phyloP scores from a whole-genome alignment of 1,284 basidiomycete species.

The Cryptococcus sp. region DNA sequence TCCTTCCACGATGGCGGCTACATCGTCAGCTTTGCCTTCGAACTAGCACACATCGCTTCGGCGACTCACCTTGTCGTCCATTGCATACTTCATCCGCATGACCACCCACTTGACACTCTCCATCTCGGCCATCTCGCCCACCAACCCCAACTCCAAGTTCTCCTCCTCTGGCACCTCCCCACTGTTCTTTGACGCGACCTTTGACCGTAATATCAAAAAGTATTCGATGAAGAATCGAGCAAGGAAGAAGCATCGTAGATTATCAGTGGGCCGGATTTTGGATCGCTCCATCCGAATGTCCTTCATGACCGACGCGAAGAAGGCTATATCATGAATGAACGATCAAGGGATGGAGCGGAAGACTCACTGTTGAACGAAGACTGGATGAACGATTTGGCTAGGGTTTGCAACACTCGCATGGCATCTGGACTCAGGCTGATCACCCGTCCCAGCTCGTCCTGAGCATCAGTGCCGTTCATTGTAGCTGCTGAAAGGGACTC shows the following conservation, averaged over 20 bases:
- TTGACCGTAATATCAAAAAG: conserved; percentile 57
- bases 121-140: conserved; percentile 78
- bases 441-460: conserved; percentile 51
- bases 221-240: conserved; percentile 85
- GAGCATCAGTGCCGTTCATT: conserved; percentile 1
- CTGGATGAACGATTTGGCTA: conserved; percentile 68
- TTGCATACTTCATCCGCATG: conserved; percentile 74
- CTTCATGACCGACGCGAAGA: conserved; percentile 74
- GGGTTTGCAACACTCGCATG: conserved; percentile 58
- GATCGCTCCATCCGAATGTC: conserved; percentile 86
- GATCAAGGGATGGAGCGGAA: neutral
- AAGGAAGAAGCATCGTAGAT: conserved; percentile 73
- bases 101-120: conserved; percentile 82
- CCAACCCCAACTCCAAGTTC: conserved; percentile 60
- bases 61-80: conserved; percentile 72
- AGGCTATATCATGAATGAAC: conserved; percentile 52
- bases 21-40: too few species aligned
- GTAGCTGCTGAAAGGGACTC: neutral
- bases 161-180: conserved; percentile 34
- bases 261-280: conserved; percentile 85
- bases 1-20: conserved; percentile 89
- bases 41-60: too few species aligned
- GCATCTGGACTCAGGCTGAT: conserved; percentile 59
- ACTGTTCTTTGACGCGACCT: conserved; percentile 22
- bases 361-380: conserved; percentile 77